These are phyloP conservation scores for Sclerotinia spermophila DNA, from an alignment of 2,329 filamentous ascomycete genomes.

Conservation along the genomic window DNA sequence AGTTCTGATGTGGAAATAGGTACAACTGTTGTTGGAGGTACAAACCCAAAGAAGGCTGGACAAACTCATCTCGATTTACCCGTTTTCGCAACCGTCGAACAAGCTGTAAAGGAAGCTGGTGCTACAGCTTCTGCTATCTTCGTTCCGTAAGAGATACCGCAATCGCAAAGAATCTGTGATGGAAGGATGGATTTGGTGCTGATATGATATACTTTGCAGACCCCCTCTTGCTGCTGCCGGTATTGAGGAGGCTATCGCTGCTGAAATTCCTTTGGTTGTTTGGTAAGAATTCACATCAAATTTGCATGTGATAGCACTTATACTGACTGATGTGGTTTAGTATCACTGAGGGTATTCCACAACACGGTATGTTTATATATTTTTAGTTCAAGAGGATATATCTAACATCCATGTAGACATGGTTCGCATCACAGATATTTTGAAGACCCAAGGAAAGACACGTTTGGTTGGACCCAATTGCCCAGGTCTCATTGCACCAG, in stretches of 20 bases:
- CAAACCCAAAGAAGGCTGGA: conserved; percentile 98
- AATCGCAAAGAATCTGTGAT: conserved; percentile 14
- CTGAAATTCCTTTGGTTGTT: conserved; percentile 91
- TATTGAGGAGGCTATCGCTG: conserved; percentile 94
- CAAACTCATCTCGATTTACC: conserved; percentile 83
- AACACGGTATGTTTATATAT: conserved; percentile 68
- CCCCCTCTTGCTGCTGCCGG: conserved; percentile 87
- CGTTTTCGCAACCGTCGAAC: conserved; percentile 84
- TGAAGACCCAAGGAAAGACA: conserved; percentile 97
- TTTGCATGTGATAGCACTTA: conserved; percentile 24
- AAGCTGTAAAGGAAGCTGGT: conserved; percentile 86
- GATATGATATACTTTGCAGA: conserved; percentile 46
- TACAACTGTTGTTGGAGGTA: conserved; percentile 96
- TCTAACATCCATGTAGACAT: conserved; percentile 62
- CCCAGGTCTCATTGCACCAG: conserved; percentile 90
- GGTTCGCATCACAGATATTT: conserved; percentile 96
- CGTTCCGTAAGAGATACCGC: conserved; percentile 64
- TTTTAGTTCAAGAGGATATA: conserved; percentile 20
- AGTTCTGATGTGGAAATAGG: conserved; percentile 50
- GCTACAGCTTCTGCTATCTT: conserved; percentile 93
- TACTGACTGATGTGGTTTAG: conserved; percentile 34
- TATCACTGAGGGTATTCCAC: conserved; percentile 96
- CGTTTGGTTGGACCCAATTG: conserved; percentile 97
- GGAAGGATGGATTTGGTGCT: conserved; percentile 17
- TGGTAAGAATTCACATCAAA: conserved; percentile 50